Conservation (phyloP, 2,329 filamentous ascomycete species). For the Plectosphaerella plurivora region DNA sequence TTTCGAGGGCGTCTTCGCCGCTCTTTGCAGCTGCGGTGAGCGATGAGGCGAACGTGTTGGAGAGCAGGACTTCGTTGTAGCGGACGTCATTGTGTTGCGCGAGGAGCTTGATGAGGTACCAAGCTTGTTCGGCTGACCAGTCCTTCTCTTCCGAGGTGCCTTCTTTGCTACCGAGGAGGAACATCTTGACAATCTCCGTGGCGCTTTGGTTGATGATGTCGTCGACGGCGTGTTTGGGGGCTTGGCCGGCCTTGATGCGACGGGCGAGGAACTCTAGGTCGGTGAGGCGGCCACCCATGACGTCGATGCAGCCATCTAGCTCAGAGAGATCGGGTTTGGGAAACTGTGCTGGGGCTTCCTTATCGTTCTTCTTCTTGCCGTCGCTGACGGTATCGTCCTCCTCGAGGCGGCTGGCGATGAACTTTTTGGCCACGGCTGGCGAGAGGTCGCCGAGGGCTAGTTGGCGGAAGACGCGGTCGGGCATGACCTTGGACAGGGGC, state of each 20-base stretch:
- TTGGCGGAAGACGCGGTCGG: slow-evolving; percentile 85
- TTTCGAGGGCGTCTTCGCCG: slow-evolving; percentile 72
- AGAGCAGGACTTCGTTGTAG: slow-evolving; percentile 82
- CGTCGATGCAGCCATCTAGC: slow-evolving; percentile 75
- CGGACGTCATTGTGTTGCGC: slow-evolving; percentile 63
- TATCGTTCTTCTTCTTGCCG: slow-evolving; percentile 14
- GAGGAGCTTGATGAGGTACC: slow-evolving; percentile 79
- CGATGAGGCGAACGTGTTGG: slow-evolving; percentile 66
- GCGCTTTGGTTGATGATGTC: slow-evolving; percentile 89
- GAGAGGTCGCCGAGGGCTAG: slow-evolving; percentile 83
- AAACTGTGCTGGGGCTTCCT: slow-evolving; percentile 9
- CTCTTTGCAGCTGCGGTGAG: slow-evolving; percentile 42
- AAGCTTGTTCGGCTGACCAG: slow-evolving; percentile 85
- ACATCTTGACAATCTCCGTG: slow-evolving; percentile 90
- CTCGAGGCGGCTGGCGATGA: slow-evolving; percentile 79
- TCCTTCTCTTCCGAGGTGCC: slow-evolving; percentile 44
- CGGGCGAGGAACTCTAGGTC: slow-evolving; percentile 94
- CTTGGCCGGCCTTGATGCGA: slow-evolving; percentile 81
- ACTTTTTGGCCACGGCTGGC: slow-evolving; percentile 80
- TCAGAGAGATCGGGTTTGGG: slow-evolving; percentile 52
- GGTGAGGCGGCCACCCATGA: slow-evolving; percentile 85
- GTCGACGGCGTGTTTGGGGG: slow-evolving; percentile 71
- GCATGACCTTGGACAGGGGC: slow-evolving; percentile 77
- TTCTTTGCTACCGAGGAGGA: slow-evolving; percentile 61
- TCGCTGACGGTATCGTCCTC: slow-evolving; percentile 25